A percentile compares a stretch with the other conserved stretches of the same genome.
Evolutionary conservation across 441 rosid species (phyloP).

Genomic region (Arabidopsis hybrid): DNA sequence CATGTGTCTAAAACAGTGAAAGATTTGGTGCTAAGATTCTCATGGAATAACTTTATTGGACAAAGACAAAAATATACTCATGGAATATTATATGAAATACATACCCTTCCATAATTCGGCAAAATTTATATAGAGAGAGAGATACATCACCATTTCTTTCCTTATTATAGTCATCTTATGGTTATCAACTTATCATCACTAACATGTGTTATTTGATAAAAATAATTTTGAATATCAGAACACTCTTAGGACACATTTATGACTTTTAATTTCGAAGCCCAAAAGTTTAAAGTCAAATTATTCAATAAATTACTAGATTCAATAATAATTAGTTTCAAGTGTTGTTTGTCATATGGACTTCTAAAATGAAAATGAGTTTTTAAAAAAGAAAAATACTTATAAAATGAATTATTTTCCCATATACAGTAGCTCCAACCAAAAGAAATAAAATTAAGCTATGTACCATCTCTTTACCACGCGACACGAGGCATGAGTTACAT

Average conservation of each 20-base stretch:
- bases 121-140: neutral
- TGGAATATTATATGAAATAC: constrained; percentile 21
- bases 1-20: constrained; percentile 52
- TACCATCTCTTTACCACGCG: neutral
- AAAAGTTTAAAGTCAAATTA: neutral
- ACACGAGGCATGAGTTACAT: constrained; percentile 17
- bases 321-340: neutral
- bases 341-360: neutral
- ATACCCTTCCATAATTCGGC: constrained; percentile 27
- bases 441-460: neutral
- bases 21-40: constrained; percentile 85
- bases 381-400: too few relatives aligned
- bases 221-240: neutral
- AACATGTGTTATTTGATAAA: neutral
- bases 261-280: neutral
- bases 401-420: too few relatives aligned
- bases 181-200: constrained; percentile 17
- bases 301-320: neutral
- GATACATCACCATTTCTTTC: constrained; percentile 16
- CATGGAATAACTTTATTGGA: constrained; percentile 70
- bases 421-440: too few relatives aligned
- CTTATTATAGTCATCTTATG: constrained; percentile 1
- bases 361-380: too few relatives aligned
- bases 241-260: neutral
- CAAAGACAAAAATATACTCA: constrained; percentile 41